Evolutionary conservation across 2,329 filamentous ascomycete genomes (phyloP).

Genomic region (Tolypocladium guangdongense): DNA sequence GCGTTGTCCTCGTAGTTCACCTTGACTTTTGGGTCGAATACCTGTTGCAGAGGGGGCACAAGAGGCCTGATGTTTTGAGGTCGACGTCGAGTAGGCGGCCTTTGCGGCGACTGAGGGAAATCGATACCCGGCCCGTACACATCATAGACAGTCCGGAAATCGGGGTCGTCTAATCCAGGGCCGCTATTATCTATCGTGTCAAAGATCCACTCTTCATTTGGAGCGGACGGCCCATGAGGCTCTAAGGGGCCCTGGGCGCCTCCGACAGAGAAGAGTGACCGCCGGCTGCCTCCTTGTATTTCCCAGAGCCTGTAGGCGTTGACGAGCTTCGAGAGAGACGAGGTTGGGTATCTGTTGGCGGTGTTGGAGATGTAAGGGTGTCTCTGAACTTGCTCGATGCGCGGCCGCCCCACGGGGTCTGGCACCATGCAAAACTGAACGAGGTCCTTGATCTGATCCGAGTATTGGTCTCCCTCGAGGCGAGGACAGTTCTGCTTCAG

Average conservation of each 20-base stretch:
- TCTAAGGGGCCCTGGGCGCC: constrained; percentile 42
- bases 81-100: no score
- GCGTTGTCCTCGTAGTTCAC: no score
- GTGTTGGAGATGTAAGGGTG: constrained; percentile 61
- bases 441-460: constrained; percentile 55
- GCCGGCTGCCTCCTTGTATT: constrained; percentile 57
- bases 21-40: no score
- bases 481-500: constrained; percentile 53
- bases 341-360: constrained; percentile 51
- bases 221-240: constrained; percentile 29
- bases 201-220: constrained; percentile 57
- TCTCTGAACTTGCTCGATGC: constrained; percentile 56
- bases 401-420: constrained; percentile 56
- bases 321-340: constrained; percentile 52
- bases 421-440: constrained; percentile 64
- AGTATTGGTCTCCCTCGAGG: constrained; percentile 62
- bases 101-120: no score
- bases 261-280: constrained; percentile 49
- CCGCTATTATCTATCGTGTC: constrained; percentile 28
- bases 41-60: no score
- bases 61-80: no score
- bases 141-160: no score
- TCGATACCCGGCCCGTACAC: no score
- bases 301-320: constrained; percentile 68
- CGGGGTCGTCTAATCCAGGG: no score